Conservation (phyloP, 805 yeast species). For the Hanseniaspora lindneri region DNA sequence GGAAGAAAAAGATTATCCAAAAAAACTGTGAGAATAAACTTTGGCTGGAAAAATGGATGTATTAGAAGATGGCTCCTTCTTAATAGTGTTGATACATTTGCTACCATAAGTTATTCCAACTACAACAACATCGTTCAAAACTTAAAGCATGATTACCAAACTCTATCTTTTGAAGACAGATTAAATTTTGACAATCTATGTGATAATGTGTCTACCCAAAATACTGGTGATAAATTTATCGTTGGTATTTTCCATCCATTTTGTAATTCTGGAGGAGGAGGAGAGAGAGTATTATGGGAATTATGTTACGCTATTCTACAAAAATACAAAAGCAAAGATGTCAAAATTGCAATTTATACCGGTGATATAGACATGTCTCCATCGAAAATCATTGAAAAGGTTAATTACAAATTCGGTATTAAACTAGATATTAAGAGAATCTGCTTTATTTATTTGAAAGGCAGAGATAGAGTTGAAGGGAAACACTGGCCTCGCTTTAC, state of each 20-base stretch:
- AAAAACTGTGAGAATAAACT: constrained; percentile 14
- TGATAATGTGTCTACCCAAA: not conserved
- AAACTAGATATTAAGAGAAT: constrained; percentile 41
- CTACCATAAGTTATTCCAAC: constrained; percentile 12
- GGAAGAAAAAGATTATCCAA: not conserved
- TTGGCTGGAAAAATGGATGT: constrained; percentile 15
- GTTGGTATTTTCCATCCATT: constrained; percentile 90
- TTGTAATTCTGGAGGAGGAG: constrained; percentile 96
- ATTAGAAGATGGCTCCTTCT: constrained; percentile 16
- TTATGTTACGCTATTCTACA: constrained; percentile 64
- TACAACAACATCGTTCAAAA: constrained; percentile 2
- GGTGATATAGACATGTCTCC: constrained; percentile 46
- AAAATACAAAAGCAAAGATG: constrained; percentile 38
- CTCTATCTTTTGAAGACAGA: constrained; percentile 10
- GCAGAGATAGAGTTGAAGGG: constrained; percentile 54
- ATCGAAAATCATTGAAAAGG: constrained; percentile 40
- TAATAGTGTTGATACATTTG: constrained; percentile 9
- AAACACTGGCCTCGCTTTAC: constrained; percentile 69
- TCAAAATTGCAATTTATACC: constrained; percentile 42
- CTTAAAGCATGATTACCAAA: constrained; percentile 5
- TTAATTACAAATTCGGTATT: constrained; percentile 45
- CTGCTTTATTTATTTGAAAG: constrained; percentile 48
- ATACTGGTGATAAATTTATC: constrained; percentile 9
- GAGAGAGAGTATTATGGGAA: constrained; percentile 93
- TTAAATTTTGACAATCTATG: constrained; percentile 6